Evolutionary conservation across 1,139 yeast genomes (phyloP), one percentile per base, ranked within the genome.

Genomic region (Pichia sp.): DNA sequence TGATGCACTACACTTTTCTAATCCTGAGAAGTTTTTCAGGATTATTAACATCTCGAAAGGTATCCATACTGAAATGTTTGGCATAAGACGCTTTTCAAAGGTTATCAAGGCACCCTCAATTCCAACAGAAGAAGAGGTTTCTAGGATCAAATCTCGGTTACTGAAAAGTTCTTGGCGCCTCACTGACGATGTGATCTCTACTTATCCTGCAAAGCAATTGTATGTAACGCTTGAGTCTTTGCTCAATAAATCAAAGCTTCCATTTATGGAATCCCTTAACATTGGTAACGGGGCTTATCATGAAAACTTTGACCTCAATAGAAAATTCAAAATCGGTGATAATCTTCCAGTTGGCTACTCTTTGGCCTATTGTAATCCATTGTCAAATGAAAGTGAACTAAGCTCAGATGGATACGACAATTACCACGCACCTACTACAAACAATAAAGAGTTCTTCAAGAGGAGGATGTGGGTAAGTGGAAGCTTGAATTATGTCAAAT

Each of bases 381-480:
- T 76, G 41, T 82, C 79, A 45, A 57, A 58, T 31, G 90, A 82
- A 60, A 53, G 60, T 0, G 68, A 68, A 3, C 65, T 89, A 30
- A 84, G 87, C 0, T 49, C 64, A 1, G 98, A 92, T 68, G 97
- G 97, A 0, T 92, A 89, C 69, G 96, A 88, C 62, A 76, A 84
- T 54, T 82, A 85, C 62, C 96, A 88, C 67, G 84, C 93, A 0
- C 97, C 97, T 0, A 63, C 53, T 1, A 26, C 57, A 1, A 47
- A 59, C 1, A 59, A 52, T 0, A 45, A 55, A 1, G 67, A 66
- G 23, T 64, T 70, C 5, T 89, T 74, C 65, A 71, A 71, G 30
- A 73, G 95, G 57, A 73, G 97, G 38, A 79, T 92, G 82, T 92
- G 97, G 97, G 84, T 80, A 0, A 82, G 84, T 43, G 97, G 97